Evolutionary conservation across 805 yeast genomes (phyloP), one percentile per base, ranked within the genome.

Genomic region (Henningerozyma blattae): DNA sequence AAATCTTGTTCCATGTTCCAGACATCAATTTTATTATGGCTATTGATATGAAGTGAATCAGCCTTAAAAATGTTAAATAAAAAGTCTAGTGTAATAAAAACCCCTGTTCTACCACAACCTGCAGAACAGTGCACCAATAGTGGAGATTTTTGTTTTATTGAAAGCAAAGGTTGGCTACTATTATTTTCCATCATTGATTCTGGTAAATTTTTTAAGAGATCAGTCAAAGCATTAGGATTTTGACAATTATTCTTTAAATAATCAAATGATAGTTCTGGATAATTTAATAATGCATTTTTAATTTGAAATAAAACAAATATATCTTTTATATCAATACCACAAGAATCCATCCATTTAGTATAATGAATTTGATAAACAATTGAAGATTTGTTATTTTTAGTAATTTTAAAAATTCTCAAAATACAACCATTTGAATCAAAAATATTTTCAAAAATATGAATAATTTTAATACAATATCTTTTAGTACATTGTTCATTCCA

Each of bases 21-120:
- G 22, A 63, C 56, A 41, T 68, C 70, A 10, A 67, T 55, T 10
- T 57, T 46, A 27, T 56, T 56, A 3, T 38, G 35, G 45, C 30
- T 55, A 42, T 47, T 64, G 22, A 34, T 30, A 15, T 33, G 32
- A n/a, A n/a, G n/a, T 54, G 43, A 59, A 44, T 27, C 67, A 38
- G 45, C 63, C n/a, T 37, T 42, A 5, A 56, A 39, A 7, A 56
- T 35, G 33, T 55, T 57, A 35, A 62, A 45, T 4, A 64, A 32
- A 35, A 59, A 67, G 47, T 83, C 91, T 27, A 80, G 56, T 0
- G 85, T 71, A 32, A 84, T 72, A 46, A 75, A 81, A 0, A 94
- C 85, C 1, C 98, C 97, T 0, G 97, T 83, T 37, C 98, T 65
- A 6, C 98, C 98, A 46, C 93, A 87, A 1, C 98, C 98, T 0